These are phyloP conservation scores for Tephrocybe rancida DNA, from an alignment of 768 basidiomycete genomes.

Conservation along the genomic window DNA sequence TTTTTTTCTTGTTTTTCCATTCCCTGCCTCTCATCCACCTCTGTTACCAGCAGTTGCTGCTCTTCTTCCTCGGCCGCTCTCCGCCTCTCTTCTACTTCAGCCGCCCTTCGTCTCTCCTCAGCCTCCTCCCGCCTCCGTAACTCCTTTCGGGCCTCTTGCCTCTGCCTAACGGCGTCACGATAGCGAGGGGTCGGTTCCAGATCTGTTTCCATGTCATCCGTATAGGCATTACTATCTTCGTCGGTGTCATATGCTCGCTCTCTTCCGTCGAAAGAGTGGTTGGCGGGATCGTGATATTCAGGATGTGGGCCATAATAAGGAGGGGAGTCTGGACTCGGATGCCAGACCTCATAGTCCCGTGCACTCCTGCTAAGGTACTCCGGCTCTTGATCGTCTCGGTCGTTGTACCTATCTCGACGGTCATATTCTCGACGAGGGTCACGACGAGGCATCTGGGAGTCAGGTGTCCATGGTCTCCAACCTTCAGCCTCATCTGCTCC, in stretches of 20 bases:
- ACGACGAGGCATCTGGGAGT: conserved; percentile 7
- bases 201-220: conserved; percentile 19
- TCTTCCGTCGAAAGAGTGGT: conserved; percentile 22
- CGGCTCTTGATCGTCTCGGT: conserved; percentile 9
- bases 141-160: conserved; percentile 21
- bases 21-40: conserved; percentile 15
- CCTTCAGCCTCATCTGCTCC: conserved; percentile 12
- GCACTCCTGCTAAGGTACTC: conserved; percentile 13
- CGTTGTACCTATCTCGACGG: conserved; percentile 9
- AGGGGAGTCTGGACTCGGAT: conserved; percentile 1
- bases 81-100: conserved; percentile 19
- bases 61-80: too few species aligned
- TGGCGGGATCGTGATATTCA: conserved; percentile 17
- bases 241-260: conserved; percentile 12
- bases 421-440: conserved; percentile 16
- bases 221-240: conserved; percentile 21
- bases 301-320: conserved; percentile 12
- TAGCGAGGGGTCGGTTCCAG: conserved; percentile 4
- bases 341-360: conserved; percentile 12
- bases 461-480: conserved; percentile 18
- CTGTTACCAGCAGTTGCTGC: conserved; percentile 12
- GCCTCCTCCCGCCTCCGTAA: too few species aligned
- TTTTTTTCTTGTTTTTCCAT: conserved; percentile 28
- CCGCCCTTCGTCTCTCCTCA: conserved; percentile 9
- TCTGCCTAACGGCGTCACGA: neutral